Base-by-base conservation (phyloP, 345 rosid species). In the Salix dunnii region DNA sequence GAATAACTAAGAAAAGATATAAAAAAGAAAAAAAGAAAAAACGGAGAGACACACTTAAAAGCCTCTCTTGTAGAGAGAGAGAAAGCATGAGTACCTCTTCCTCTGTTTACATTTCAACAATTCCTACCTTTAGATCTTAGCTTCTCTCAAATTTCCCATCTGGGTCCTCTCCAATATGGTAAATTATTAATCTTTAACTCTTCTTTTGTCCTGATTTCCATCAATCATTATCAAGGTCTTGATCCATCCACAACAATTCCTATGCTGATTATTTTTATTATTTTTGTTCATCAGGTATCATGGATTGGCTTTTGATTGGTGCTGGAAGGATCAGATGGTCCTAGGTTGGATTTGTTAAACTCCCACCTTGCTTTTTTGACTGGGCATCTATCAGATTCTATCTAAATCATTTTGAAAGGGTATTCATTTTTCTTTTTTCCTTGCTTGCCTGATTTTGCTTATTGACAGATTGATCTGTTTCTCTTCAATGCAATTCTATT, bases 91-190 rank as follows among this genome's bases (percentile, higher is more conserved):
- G 82, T 86, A 84, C 84, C 60, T 67, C 83, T 80, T 87, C 86
- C 83, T 84, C 85, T 90, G 84, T 87, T 88, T 87, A 82, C 86
- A 79, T 88, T 85, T 80, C 85, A 76, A 77, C 80, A 70, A 74
- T 87, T 82, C 80, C 82, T 80, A 84, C 84, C 74, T 77, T 85
- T 86, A 89, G 97, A 94, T 94, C 98, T 92, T 94, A 89, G 82
- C 49, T 85, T 82, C 82, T 76, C 85, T 82, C 85, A 83, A 25
- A 78, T 88, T 87, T 53, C 84, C 88, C 84, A 79, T 85, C 91
- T 85, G 91, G 89, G 88, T 87, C 84, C 78, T 85, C 82, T 77
- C 76, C 87, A 63, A 69, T 61, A 77, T 78, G 94, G 97, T 92
- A 89, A 89, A 74, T 73, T 83, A 48, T 78, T 79, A 28, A 25